A percentile compares a stretch with the other conserved stretches of the same genome.
These are phyloP conservation scores for Balansia obtecta DNA, from an alignment of 2,329 filamentous ascomycete species.

Conservation along the genomic window DNA sequence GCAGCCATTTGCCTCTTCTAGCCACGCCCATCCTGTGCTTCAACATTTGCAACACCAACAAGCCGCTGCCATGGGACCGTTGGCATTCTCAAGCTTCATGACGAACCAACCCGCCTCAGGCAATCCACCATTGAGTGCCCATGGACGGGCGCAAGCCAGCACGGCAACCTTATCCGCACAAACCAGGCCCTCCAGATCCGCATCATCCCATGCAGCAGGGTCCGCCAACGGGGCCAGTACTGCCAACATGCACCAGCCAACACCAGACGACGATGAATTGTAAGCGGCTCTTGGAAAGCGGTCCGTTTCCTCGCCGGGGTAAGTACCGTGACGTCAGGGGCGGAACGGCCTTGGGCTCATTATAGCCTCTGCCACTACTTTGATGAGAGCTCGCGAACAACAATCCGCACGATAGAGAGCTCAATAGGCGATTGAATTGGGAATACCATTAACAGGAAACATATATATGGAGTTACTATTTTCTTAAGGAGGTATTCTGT, in stretches of 20 bases:
- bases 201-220: not conserved
- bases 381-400: not conserved
- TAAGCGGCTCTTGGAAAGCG: not conserved
- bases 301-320: not conserved
- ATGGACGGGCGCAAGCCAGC: conserved; percentile 17
- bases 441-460: not conserved
- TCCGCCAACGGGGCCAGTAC: conserved; percentile 20
- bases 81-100: conserved; percentile 17
- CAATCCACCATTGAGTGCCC: conserved; percentile 9
- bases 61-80: conserved; percentile 10
- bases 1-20: conserved; percentile 11
- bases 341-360: too few relatives aligned
- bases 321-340: too few relatives aligned
- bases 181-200: conserved; percentile 10
- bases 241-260: conserved; percentile 21
- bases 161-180: conserved; percentile 16
- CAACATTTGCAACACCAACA: conserved; percentile 11
- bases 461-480: conserved; percentile 1
- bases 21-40: conserved; percentile 9
- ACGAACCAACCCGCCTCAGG: conserved; percentile 15
- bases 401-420: not conserved
- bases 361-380: not conserved
- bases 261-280: not conserved
- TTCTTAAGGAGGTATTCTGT: not conserved
- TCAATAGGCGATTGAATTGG: not conserved